Evolutionary conservation across 2,329 filamentous ascomycete genomes (phyloP).

Genomic region (Neocucurbitaria cava): DNA sequence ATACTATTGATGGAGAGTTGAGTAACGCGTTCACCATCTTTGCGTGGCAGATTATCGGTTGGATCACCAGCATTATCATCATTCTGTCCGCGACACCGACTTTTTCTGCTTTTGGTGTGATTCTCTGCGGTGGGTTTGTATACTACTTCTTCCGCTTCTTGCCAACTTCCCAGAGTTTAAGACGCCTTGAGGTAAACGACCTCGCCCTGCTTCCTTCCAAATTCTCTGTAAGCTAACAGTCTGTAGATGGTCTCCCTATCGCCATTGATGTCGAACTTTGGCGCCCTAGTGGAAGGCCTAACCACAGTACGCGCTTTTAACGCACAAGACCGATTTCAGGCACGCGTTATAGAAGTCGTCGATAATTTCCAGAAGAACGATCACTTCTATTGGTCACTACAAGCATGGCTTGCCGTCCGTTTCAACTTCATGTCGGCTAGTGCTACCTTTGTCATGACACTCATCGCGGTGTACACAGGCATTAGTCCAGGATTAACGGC

Average conservation of each 20-base stretch:
- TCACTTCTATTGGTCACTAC: conserved; percentile 90
- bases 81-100: conserved; percentile 80
- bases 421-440: conserved; percentile 75
- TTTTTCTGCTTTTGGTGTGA: conserved; percentile 75
- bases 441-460: conserved; percentile 76
- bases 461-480: conserved; percentile 76
- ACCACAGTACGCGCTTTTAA: conserved; percentile 86
- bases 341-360: conserved; percentile 78
- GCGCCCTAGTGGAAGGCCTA: conserved; percentile 82
- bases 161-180: conserved; percentile 81
- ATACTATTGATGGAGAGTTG: conserved; percentile 87
- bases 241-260: conserved; percentile 79
- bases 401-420: conserved; percentile 83
- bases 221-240: conserved; percentile 7
- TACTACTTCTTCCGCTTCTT: conserved; percentile 78
- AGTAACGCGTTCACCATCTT: conserved; percentile 75
- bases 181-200: conserved; percentile 71
- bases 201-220: background rate
- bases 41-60: conserved; percentile 73
- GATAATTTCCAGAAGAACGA: conserved; percentile 94
- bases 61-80: conserved; percentile 75
- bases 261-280: conserved; percentile 91
- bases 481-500: conserved; percentile 80
- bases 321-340: conserved; percentile 80
- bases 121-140: conserved; percentile 72